phyloP scores from a whole-genome alignment of 2,329 filamentous ascomycete species.

The Aspergillus puulaauensis region DNA sequence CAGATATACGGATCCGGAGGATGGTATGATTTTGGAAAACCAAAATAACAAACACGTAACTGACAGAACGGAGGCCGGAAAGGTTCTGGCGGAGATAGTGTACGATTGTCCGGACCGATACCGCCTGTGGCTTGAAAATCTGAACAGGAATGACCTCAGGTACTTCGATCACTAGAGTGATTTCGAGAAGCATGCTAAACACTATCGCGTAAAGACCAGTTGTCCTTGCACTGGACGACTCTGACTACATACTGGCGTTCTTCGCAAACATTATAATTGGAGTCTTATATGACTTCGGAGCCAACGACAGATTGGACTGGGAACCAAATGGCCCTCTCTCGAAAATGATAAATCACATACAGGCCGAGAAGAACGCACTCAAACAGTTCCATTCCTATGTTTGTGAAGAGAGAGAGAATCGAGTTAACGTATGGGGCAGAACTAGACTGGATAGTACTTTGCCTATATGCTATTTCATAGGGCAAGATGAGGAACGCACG shows the following conservation, averaged over 20 bases:
- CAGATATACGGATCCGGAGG: constrained; percentile 8
- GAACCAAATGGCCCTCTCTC: constrained; percentile 4
- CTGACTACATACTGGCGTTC: constrained; percentile 18
- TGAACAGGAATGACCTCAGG: not conserved
- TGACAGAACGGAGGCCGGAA: constrained; percentile 23
- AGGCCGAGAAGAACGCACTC: not conserved
- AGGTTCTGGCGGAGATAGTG: constrained; percentile 23
- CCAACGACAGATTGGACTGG: constrained; percentile 8
- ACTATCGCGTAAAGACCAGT: not conserved
- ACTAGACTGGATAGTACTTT: not conserved
- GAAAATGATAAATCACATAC: not conserved
- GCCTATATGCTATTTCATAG: constrained; percentile 10
- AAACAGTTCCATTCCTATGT: constrained; percentile 11
- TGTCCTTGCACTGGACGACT: not conserved
- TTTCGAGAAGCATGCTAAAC: not conserved
- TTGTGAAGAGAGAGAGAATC: not conserved
- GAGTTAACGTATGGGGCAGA: not conserved
- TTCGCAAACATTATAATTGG: constrained; percentile 22
- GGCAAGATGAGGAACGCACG: constrained; percentile 1
- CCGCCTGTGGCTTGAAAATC: not conserved
- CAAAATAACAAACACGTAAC: not conserved
- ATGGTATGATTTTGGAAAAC: constrained; percentile 15
- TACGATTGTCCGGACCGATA: constrained; percentile 11
- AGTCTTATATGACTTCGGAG: constrained; percentile 6
- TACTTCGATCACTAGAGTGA: not conserved